Base-by-base conservation (phyloP, 768 basidiomycete species). In the Rhodotorula paludigena region DNA sequence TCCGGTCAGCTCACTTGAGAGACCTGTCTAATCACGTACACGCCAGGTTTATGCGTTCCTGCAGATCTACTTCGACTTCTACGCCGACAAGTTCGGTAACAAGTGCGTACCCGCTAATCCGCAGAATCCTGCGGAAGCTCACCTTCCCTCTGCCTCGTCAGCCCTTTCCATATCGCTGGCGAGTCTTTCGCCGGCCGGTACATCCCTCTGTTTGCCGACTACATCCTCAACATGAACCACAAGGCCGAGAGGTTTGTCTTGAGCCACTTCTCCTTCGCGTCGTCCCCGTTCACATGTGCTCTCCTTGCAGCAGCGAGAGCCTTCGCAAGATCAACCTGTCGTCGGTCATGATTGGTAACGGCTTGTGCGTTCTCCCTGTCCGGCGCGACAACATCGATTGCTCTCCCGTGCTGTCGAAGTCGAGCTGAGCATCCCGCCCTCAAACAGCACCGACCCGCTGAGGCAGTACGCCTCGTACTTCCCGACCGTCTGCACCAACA, bases 311-410 rank as follows among this genome's bases (percentile, higher is more conserved):
- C 8, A 45, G 32, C 15, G 57, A n/a, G n/a, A n/a, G 54, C 12
- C 12, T 52, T 18, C 44, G 56, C 47, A 51, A 59, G n/a, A 66
- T 72, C 62, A 71, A 72, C 57, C 72, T 75, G 33, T 30, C 5
- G 6, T 74, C 74, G 16, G 52, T 66, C n/a, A 42, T 71, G 16
- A 60, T 68, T 25, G 75, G 73, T 30, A 74, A 76, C 69, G 73
- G 73, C 20, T 73, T 75, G 55, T 59, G 16, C 25, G 57, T 47
- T 21, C 8, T 30, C 16, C 38, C 9, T 3, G 20, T n/a, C n/a
- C n/a, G n/a, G n/a, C n/a, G n/a, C n/a, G n/a, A n/a, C n/a, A n/a
- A n/a, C n/a, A n/a, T n/a, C n/a, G n/a, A n/a, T n/a, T n/a, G n/a
- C n/a, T n/a, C n/a, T n/a, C n/a, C n/a, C n/a, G n/a, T n/a, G n/a